phyloP scores from a whole-genome alignment of 2,329 filamentous ascomycete species.

The Uncinocarpus reesii region DNA sequence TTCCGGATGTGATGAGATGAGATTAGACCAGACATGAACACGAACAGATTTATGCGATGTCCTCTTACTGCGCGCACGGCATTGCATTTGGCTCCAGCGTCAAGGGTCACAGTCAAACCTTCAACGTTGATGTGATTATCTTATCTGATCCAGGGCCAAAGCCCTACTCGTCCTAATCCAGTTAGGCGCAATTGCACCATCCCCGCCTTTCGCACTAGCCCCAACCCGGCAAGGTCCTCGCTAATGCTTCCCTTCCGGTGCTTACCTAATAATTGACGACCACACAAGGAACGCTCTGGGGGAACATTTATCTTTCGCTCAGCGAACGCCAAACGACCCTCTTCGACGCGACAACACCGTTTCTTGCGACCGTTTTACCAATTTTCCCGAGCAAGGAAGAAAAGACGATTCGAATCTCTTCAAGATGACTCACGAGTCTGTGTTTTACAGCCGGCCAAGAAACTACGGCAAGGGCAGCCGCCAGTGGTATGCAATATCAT shows the following conservation, averaged over 20 bases:
- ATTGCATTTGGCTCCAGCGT: background rate
- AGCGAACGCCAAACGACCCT: background rate
- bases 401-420: background rate
- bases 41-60: background rate
- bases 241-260: background rate
- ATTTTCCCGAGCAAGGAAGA: background rate
- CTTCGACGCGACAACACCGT: conserved; percentile 2
- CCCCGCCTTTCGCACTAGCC: background rate
- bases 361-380: background rate
- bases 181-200: background rate
- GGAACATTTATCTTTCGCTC: background rate
- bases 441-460: conserved; percentile 98
- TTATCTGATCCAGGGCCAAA: conserved; percentile 12
- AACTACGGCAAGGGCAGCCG: conserved; percentile 95
- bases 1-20: conserved; percentile 9
- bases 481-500: conserved; percentile 60
- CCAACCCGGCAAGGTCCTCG: conserved; percentile 9
- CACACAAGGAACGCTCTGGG: conserved; percentile 7
- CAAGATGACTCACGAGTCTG: conserved; percentile 82
- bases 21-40: conserved; percentile 7
- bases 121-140: background rate
- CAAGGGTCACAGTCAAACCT: background rate
- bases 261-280: conserved; percentile 3
- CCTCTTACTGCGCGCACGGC: background rate
- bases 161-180: background rate